Evolutionary conservation across 2,329 filamentous ascomycete genomes (phyloP).

Genomic region (Aureobasidium sp.): DNA sequence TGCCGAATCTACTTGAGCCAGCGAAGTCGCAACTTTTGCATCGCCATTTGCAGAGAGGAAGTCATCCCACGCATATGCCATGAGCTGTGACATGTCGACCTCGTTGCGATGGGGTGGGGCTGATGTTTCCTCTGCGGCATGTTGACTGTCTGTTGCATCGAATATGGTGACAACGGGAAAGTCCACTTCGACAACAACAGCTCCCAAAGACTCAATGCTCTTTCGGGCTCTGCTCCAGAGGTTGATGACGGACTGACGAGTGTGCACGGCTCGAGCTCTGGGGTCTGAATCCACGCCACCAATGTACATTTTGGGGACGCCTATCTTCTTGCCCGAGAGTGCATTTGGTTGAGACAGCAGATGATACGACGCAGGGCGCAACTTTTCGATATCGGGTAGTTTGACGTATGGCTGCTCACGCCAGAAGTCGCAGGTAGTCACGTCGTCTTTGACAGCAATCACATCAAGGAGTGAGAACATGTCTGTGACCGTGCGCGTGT

Average conservation of each 20-base stretch:
- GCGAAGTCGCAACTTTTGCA: conserved; percentile 21
- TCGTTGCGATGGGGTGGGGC: neutral
- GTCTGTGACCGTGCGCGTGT: conserved; percentile 43
- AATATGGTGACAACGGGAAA: neutral
- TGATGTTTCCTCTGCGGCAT: too few relatives aligned
- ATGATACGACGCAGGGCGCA: neutral
- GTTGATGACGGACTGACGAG: too few relatives aligned
- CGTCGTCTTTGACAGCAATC: conserved; percentile 35
- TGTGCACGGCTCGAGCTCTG: too few relatives aligned
- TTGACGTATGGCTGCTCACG: conserved; percentile 40
- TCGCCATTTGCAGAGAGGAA: conserved; percentile 40
- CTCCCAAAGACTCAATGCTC: neutral
- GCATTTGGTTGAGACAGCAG: neutral
- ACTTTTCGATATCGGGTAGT: conserved; percentile 25
- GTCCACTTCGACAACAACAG: neutral
- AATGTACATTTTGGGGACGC: neutral
- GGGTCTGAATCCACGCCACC: too few relatives aligned
- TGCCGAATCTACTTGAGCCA: neutral
- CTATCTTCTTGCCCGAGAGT: neutral
- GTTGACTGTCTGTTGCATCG: neutral
- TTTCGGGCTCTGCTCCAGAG: too few relatives aligned
- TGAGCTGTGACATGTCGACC: conserved; percentile 13
- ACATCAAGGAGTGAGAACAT: conserved; percentile 43
- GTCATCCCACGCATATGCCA: conserved; percentile 45
- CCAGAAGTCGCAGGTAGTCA: conserved; percentile 45